Evolutionary conservation across 352 stramenopile species (phyloP), one percentile per base, ranked within the genome.

Genomic region (Blastocystis sp.): DNA sequence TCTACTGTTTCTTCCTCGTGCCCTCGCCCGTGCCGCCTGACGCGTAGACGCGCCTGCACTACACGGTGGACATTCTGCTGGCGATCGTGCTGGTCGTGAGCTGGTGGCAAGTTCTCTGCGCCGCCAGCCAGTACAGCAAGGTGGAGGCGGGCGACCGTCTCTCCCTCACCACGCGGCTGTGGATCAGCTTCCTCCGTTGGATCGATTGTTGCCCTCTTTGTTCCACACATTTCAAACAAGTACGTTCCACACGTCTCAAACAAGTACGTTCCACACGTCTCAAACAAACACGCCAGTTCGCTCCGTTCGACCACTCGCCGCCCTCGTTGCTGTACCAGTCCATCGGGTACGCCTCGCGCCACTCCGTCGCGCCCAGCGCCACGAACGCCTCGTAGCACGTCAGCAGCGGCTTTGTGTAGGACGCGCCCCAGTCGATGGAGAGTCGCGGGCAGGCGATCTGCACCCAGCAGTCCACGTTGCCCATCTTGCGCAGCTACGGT

Each of bases 341-440:
- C 97, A 99, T 99, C 19, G 96, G 96, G 92, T 99, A 99, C 2
- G 89, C 81, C 17, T 69, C 28, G 17, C 45, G 76, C 93, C 94
- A 97, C 62, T 93, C 86, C 4, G 91, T 92, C 89, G 95, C 92
- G 65, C 94, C 95, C 38, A 99, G 89, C 64, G 92, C 95, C 0
- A 98, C 96, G 91, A 98, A 94, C 10, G 96, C 92, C 89, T 99
- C 97, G 89, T 99, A 99, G 0, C 96, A 92, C 81, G 94, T 98
- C 59, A 99, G 91, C 41, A 99, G 91, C 7, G 96, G 96, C 90
- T 65, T 84, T 19, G 43, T 34, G 80, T 99, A 98, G 59, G 94
- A 94, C 88, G 98, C 96, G 74, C 97, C 97, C 97, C 97, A 99
- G 90, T 99, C 97, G 53, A 99, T 97, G 38, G 94, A 98, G 17